These are phyloP conservation scores for Dipodascus albidus DNA, from an alignment of 805 yeast species.

Conservation along the genomic window DNA sequence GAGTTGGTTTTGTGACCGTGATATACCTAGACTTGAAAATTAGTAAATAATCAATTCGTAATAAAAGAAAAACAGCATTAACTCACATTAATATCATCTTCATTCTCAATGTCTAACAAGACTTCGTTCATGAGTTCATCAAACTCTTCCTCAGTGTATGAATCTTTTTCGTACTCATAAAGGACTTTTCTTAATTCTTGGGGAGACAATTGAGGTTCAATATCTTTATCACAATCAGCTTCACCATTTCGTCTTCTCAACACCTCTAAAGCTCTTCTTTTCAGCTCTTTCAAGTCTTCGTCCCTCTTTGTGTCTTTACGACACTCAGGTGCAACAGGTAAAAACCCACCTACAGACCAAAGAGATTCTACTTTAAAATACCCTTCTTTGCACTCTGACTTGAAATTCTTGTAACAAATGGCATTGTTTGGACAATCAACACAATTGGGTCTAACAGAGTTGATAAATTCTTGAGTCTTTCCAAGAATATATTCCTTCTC, in stretches of 20 bases:
- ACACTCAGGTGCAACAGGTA: slow-evolving; percentile 58
- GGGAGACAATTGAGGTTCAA: slow-evolving; percentile 27
- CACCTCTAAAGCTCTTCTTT: slow-evolving; percentile 33
- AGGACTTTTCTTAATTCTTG: slow-evolving; percentile 19
- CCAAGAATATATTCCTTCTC: not conserved
- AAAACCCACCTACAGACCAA: slow-evolving; percentile 41
- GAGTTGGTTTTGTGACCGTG: not conserved
- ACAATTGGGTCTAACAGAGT: slow-evolving; percentile 40
- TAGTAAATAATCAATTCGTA: not conserved
- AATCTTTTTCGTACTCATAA: slow-evolving; percentile 13
- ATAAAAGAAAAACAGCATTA: not conserved
- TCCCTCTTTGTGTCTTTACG: slow-evolving; percentile 65
- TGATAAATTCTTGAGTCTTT: not conserved
- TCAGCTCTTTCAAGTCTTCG: slow-evolving; percentile 36
- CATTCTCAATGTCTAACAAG: slow-evolving; percentile 49
- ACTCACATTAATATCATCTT: slow-evolving; percentile 13
- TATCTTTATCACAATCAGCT: slow-evolving; percentile 42
- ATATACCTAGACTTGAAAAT: not conserved
- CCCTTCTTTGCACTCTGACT: slow-evolving; percentile 61
- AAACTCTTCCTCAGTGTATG: slow-evolving; percentile 42
- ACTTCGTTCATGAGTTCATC: slow-evolving; percentile 64
- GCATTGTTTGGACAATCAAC: slow-evolving; percentile 74
- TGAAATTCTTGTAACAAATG: slow-evolving; percentile 49
- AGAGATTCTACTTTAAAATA: slow-evolving; percentile 41
- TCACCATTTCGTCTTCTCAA: slow-evolving; percentile 60